Evolutionary conservation across 108 stramenopile genomes (phyloP), one percentile per base, ranked within the genome.

Genomic region (Hondaea fermentalgiana): DNA sequence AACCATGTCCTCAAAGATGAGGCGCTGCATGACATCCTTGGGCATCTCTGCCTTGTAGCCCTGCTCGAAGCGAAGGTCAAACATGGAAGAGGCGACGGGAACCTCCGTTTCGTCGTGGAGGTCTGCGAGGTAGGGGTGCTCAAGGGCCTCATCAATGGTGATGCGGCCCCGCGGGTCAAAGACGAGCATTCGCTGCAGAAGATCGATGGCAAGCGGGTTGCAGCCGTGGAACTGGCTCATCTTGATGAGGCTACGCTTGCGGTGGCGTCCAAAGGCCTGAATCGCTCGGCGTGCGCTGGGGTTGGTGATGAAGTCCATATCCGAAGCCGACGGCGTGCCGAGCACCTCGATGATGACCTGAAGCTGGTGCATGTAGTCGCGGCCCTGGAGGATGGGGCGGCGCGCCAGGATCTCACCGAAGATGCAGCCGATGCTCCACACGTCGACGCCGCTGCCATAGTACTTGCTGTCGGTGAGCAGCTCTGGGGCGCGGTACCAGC

Each of bases 61-160:
- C n/a, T 88, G 42, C 87, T 92, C 92, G 76, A 91, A 92, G 23
- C 71, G 55, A n/a, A 88, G 69, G 87, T 92, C 89, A 28, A 92
- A 92, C 35, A 44, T 87, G 64, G 35, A 35, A 17, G 64, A 88
- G 45, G 72, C 60, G 5, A 72, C 51, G 35, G 90, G 90, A 42
- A 88, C 90, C 57, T 71, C 49, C 59, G 55, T 90, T 71, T 90
- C 87, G 43, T 59, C 71, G 91, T 91, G 91, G 16, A 94, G 93
- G 19, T 94, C 93, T 17, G 29, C 58, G 16, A 95, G 90, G 88
- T 94, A 95, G 8, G 94, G 93, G 87, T 95, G 95, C 58, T 90
- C 93, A 43, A 95, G 87, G 10, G 94, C 94, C 87, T 93, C 92
- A 14, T 91, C 91, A 19, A 95, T 94, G 3, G 91, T 88, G 58